A percentile compares a stretch with the other conserved stretches of the same genome.
Conservation (phyloP, 441 rosid species). For the Bruguiera hainesii region DNA sequence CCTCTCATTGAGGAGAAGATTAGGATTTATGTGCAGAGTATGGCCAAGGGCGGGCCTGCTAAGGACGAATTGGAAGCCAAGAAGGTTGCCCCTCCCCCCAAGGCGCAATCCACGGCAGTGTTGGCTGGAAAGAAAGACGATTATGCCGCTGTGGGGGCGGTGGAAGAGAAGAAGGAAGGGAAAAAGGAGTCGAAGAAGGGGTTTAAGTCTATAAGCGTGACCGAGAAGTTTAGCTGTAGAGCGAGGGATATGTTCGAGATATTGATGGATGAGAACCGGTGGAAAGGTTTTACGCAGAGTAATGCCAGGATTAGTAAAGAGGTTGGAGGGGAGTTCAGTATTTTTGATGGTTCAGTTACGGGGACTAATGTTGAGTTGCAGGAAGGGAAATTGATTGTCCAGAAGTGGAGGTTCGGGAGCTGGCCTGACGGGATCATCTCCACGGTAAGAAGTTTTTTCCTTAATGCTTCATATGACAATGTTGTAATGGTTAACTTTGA, state of each 20-base stretch:
- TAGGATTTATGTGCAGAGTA: slow-evolving; percentile 55
- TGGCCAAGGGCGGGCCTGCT: slow-evolving; percentile 86
- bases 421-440: slow-evolving; percentile 94
- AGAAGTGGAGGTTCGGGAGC: slow-evolving; percentile 91
- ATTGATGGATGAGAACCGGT: slow-evolving; percentile 89
- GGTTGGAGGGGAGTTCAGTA: slow-evolving; percentile 70
- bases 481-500: neutral
- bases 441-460: slow-evolving; percentile 39
- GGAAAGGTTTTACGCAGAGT: slow-evolving; percentile 94
- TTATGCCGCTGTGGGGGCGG: slow-evolving; percentile 12
- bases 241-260: slow-evolving; percentile 78
- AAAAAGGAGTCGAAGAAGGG: slow-evolving; percentile 47
- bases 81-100: slow-evolving; percentile 24
- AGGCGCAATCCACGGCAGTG: slow-evolving; percentile 5
- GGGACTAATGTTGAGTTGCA: slow-evolving; percentile 64
- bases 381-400: slow-evolving; percentile 83
- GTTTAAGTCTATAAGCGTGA: slow-evolving; percentile 65
- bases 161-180: slow-evolving; percentile 39
- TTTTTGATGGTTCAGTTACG: slow-evolving; percentile 87
- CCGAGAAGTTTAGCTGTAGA: slow-evolving; percentile 80
- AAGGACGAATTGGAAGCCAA: slow-evolving; percentile 71
- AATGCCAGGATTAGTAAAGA: slow-evolving; percentile 80
- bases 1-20: slow-evolving; percentile 58
- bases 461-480: neutral
- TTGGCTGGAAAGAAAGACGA: neutral